Percentiles rank a stretch among this genome's conserved stretches.
Conservation (phyloP, 495 filamentous ascomycete genomes). For the Penicillium ochrochloron region DNA sequence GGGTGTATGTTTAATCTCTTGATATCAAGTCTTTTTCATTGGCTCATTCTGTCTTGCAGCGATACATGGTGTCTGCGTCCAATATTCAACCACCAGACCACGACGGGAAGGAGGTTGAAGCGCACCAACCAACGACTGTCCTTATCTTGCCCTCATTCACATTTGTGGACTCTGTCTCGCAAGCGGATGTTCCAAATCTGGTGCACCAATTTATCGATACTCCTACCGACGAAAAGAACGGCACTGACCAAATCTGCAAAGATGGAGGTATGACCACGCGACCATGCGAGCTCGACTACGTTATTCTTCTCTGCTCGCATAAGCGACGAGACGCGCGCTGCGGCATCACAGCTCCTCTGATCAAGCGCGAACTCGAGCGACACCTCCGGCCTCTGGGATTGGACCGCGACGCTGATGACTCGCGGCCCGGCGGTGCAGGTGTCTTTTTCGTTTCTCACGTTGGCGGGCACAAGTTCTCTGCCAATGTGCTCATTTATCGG, state of each 20-base stretch:
- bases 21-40: background rate
- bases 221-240: constrained; percentile 63
- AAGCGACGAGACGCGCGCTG: constrained; percentile 90
- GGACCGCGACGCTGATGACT: constrained; percentile 85
- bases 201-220: constrained; percentile 69
- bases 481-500: constrained; percentile 90
- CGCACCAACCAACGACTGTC: constrained; percentile 65
- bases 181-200: constrained; percentile 67
- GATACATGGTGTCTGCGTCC: constrained; percentile 88
- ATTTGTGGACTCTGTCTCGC: constrained; percentile 78
- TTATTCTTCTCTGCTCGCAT: constrained; percentile 95
- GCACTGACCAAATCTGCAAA: constrained; percentile 46
- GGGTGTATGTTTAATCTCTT: constrained; percentile 60
- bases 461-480: constrained; percentile 91
- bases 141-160: constrained; percentile 88
- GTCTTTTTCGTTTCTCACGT: constrained; percentile 96
- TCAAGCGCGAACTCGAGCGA: constrained; percentile 83
- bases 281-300: constrained; percentile 75
- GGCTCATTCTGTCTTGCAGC: constrained; percentile 48
- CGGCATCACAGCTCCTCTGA: constrained; percentile 86
- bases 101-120: constrained; percentile 41
- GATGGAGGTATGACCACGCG: constrained; percentile 50
- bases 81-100: constrained; percentile 72
- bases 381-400: constrained; percentile 84
- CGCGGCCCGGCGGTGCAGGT: constrained; percentile 82